phyloP scores from a whole-genome alignment of 495 filamentous ascomycete species.

The Xylaria longipes region DNA sequence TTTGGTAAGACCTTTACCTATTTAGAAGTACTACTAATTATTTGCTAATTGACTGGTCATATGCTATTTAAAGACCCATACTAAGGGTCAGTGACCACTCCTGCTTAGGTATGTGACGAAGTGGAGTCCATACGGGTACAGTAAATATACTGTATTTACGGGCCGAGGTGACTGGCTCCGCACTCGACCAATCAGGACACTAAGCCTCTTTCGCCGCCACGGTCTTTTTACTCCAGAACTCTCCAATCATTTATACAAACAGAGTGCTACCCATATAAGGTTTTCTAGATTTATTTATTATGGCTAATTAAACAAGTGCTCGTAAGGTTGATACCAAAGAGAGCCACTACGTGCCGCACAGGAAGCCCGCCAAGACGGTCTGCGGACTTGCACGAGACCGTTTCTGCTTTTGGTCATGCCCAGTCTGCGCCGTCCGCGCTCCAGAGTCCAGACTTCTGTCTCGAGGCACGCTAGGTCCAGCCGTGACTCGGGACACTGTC shows the following conservation, averaged over 20 bases:
- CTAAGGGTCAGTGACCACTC: too few species aligned
- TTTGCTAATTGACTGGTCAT: too few species aligned
- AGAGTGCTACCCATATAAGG: neutral
- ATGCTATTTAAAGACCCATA: too few species aligned
- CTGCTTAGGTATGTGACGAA: too few species aligned
- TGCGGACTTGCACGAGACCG: neutral
- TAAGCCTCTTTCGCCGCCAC: neutral
- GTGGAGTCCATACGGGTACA: too few species aligned
- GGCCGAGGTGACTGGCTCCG: neutral
- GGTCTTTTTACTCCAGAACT: too few species aligned
- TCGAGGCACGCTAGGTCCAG: conserved; percentile 7
- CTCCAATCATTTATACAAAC: neutral
- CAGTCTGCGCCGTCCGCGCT: neutral
- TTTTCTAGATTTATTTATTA: neutral
- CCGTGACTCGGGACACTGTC: conserved; percentile 11
- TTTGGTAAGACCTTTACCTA: too few species aligned
- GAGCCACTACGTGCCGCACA: neutral
- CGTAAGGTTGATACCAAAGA: neutral
- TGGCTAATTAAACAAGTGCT: neutral
- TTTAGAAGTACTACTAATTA: too few species aligned
- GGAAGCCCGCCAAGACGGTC: conserved; percentile 11
- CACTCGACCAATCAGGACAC: neutral
- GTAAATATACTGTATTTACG: too few species aligned
- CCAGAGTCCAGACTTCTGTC: neutral
- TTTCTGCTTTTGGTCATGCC: conserved; percentile 10